These are phyloP conservation scores for Lepidium didymum DNA, from an alignment of 345 rosid species.

Conservation along the genomic window DNA sequence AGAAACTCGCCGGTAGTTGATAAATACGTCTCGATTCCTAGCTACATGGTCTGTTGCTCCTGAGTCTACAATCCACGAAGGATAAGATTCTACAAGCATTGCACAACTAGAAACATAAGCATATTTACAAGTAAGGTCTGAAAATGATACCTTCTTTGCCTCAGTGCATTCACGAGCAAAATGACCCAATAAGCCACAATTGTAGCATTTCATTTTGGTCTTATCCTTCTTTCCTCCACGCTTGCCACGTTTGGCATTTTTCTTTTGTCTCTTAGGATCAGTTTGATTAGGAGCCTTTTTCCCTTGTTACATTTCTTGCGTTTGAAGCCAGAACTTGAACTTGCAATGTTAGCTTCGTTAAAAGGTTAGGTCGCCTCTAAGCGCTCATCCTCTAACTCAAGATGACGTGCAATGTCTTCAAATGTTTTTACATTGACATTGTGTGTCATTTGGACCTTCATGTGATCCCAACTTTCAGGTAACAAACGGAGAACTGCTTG, in stretches of 20 bases:
- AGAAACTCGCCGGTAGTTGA: neutral
- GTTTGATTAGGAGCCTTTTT: neutral
- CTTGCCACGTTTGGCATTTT: neutral
- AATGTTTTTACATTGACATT: neutral
- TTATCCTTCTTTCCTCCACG: neutral
- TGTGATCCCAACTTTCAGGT: neutral
- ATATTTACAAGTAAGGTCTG: neutral
- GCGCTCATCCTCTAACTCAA: slow-evolving; percentile 10
- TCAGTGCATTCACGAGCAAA: slow-evolving; percentile 5
- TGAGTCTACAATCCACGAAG: slow-evolving; percentile 7
- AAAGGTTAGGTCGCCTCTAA: neutral
- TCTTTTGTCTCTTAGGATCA: neutral
- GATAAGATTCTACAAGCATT: neutral
- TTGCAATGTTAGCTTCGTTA: neutral
- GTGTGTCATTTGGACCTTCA: neutral
- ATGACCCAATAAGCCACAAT: neutral
- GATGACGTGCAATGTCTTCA: neutral
- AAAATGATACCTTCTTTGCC: slow-evolving; percentile 3
- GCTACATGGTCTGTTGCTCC: neutral
- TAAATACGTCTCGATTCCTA: neutral
- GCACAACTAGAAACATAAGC: slow-evolving; percentile 1
- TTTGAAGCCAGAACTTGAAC: neutral
- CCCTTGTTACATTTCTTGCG: neutral
- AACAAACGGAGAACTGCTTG: neutral
- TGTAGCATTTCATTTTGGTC: neutral